Base-by-base conservation (phyloP, 139 green algal species). In the Protoeuglena noctilucae region DNA sequence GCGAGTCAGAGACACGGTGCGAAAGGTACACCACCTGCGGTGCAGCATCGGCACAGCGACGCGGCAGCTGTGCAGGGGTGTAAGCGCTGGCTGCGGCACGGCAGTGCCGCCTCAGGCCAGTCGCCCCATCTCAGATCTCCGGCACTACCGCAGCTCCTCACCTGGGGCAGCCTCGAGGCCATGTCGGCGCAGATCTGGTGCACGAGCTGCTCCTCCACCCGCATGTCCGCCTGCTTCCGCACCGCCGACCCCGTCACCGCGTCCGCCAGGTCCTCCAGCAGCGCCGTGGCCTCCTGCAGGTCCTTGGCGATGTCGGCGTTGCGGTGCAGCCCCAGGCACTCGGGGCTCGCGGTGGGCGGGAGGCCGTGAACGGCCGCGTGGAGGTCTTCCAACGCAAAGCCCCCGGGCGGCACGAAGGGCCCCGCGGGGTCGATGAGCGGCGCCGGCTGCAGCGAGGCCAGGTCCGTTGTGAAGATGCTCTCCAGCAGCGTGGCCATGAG, bases 301-400 rank as follows among this genome's bases (percentile, higher is more conserved):
- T 84, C 77, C 51, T 80, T 79, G 6, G 71, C 65, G 53, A 87
- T 87, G 60, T 82, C 73, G 1, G 76, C 79, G 58, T 87, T 87
- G 3, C 64, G 60, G 46, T 87, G 79, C 46, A 85, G 66, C 3
- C 79, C 76, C 56, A 87, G 83, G 3, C 71, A 75, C 52, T 81
- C 79, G 9, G 76, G 76, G 1, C 65, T 30, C 12, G 67, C 63
- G 28, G 61, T 64, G 40, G 80, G 70, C n/a, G 75, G 73, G 22
- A 83, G 63, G 2, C 22, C 46, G 25, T 43, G 9, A 12, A 43
- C 34, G 34, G 34, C 34, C 34, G 34, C 34, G 34, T 12, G 34
- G 34, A 19, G 12, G 9, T 43, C 34, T 12, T 43, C 34, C 9
- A 12, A 12, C 34, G 7, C 12, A 12, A 19, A 7, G 9, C 9